Evolutionary conservation across 805 yeast genomes (phyloP), one percentile per base, ranked within the genome.

Genomic region (Yarrowia yakushimensis): DNA sequence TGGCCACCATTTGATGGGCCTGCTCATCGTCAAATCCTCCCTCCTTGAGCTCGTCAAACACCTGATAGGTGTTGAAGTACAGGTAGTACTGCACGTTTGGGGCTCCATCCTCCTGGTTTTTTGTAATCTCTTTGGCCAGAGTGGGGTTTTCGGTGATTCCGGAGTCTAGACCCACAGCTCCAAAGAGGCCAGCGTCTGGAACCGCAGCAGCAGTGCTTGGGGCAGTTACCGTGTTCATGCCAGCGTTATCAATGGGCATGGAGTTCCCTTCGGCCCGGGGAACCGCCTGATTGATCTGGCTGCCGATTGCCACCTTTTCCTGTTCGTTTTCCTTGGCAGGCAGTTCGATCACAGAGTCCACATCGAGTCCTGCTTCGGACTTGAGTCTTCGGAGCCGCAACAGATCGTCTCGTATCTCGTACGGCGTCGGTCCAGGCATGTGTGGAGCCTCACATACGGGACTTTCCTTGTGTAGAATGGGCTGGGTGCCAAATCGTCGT

Each of bases 11-110:
- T 22, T 81, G 76, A 55, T 83, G 85, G 12, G 90, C 79, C 71
- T 90, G 93, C 3, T 73, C 73, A 0, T 79, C 79, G 0, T 83
- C 81, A 69, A 86, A 86, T 1, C 90, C 91, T 1, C 87, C 77
- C 0, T 71, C 69, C 17, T 71, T 71, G 18, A 90, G 77, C 60
- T 81, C 80, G 20, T 80, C 77, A 68, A 78, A 86, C 0, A 87
- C 82, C 39, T 75, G 77, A 72, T 85, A 84, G 1, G 92, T 86
- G 50, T 90, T 88, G 55, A 90, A 78, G 57, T 73, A 67, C 62
- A 73, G 72, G 50, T 60, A 65, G 60, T 64, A 66, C 10, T 59
- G 55, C 20, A 37, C 65, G 25, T 57, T 27, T 4, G 30, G 30
- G 0, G 39, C 46, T 37, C 62, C 65, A 22, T 64, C 61, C 27